Conservation (phyloP, 148 eudicot species). For the Vaccinium vitisidaea region DNA sequence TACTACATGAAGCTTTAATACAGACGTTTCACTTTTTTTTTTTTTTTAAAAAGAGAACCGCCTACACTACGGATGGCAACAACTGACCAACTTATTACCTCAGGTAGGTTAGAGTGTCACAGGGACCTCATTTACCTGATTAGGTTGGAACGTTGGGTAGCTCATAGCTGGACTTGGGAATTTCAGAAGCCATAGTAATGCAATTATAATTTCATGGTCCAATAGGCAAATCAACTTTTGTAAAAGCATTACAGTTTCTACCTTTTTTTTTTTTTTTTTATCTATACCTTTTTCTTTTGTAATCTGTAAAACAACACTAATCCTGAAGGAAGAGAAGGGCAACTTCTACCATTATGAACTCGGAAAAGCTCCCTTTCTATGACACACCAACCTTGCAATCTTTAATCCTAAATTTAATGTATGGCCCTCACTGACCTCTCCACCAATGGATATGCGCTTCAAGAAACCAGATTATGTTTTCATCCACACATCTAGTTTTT, state of each 20-base stretch:
- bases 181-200: neutral
- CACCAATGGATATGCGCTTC: neutral
- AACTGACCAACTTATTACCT: neutral
- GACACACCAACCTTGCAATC: neutral
- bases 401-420: neutral
- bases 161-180: neutral
- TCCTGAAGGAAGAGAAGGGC: neutral
- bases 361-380: neutral
- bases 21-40: too few species aligned
- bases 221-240: neutral
- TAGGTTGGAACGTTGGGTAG: neutral
- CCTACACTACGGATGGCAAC: neutral
- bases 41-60: neutral
- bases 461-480: neutral
- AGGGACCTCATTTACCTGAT: neutral
- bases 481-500: neutral
- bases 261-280: too few species aligned
- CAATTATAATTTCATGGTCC: neutral
- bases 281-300: neutral
- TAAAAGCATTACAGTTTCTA: neutral
- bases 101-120: neutral
- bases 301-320: neutral
- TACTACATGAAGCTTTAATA: neutral
- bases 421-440: neutral
- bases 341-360: neutral